Evolutionary conservation across 2,329 filamentous ascomycete genomes (phyloP).

Genomic region (Epichloe baconii): DNA sequence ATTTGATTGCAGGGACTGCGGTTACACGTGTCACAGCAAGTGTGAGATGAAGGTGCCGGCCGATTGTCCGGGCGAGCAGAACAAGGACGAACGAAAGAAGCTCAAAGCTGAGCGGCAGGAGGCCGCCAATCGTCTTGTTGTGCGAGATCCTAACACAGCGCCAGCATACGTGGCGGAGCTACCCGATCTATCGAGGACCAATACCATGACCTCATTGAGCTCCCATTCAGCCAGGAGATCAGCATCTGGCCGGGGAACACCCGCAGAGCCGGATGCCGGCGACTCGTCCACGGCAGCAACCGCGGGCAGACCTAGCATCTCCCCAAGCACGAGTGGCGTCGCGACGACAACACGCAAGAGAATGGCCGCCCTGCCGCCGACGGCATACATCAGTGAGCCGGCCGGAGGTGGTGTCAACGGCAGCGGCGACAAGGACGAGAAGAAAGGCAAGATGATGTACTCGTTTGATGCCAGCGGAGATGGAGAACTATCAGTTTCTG

Average conservation of each 20-base stretch:
- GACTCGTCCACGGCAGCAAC: constrained; percentile 11
- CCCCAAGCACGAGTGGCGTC: constrained; percentile 15
- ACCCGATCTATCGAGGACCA: constrained; percentile 59
- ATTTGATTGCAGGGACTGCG: constrained; percentile 90
- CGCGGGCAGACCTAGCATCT: constrained; percentile 14
- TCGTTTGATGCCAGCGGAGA: constrained; percentile 67
- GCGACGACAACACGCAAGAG: constrained; percentile 39
- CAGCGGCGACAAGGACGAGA: constrained; percentile 24
- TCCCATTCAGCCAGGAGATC: constrained; percentile 66
- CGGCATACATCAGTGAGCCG: constrained; percentile 61
- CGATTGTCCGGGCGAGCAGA: constrained; percentile 86
- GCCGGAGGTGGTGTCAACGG: constrained; percentile 39
- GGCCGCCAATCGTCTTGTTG: constrained; percentile 50
- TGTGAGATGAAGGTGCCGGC: constrained; percentile 98
- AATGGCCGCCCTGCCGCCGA: constrained; percentile 76
- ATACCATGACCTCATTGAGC: constrained; percentile 83
- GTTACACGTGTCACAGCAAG: constrained; percentile 96
- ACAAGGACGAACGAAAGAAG: constrained; percentile 91
- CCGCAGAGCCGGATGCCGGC: constrained; percentile 33
- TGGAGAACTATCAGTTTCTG: constrained; percentile 68
- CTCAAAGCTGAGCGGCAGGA: constrained; percentile 78
- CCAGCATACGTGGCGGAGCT: constrained; percentile 42
- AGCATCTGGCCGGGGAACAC: constrained; percentile 32
- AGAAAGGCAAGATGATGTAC: constrained; percentile 81
- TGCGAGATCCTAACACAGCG: constrained; percentile 26